Base-by-base conservation (phyloP, 1,284 basidiomycete species). In the Filobasidium uniguttulatum region DNA sequence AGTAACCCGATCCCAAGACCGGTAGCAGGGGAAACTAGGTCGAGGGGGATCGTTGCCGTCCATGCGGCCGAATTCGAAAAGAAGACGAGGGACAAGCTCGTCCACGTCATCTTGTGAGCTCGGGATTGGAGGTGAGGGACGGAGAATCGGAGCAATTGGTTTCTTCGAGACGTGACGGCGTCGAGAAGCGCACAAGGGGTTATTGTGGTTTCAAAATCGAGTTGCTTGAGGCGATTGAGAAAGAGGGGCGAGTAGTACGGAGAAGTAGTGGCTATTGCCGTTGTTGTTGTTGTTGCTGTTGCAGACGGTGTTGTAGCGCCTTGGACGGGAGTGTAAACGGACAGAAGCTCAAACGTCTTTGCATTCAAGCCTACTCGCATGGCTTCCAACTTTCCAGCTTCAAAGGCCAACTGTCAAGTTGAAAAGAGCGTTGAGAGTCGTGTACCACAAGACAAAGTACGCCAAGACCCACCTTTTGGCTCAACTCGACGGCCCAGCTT, bases 401-500 rank as follows among this genome's bases (percentile, higher is more conserved):
- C 79, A 55, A 79, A 77, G 17, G 82, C 73, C 30, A 87, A 72
- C 83, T 86, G 55, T 17, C n/a, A 22, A 19, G 22, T 2, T 19
- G 29, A 30, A 38, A 23, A 10, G 12, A 30, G 20, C 22, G 14
- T 5, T 2, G 28, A 43, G 8, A 5, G 7, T 8, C 28, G 17
- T 22, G 7, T 30, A 26, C 28, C 26, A 36, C 26, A 15, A 6
- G 14, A 10, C n/a, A n/a, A 43, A 8, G 29, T 30, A 29, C 15
- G 19, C 19, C 15, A 28, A 9, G 12, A 61, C 73, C 37, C 54
- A 83, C 83, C 67, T 78, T 73, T 55, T 73, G 71, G 61, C 86
- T 81, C 10, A 88, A 71, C 4, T 76, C 77, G 54, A 67, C 71
- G 52, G 79, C 82, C 78, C 83, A 86, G 1, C 72, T 64, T 35